Evolutionary conservation across 2,329 filamentous ascomycete genomes (phyloP).

Genomic region (Neofusicoccum umdonicola): DNA sequence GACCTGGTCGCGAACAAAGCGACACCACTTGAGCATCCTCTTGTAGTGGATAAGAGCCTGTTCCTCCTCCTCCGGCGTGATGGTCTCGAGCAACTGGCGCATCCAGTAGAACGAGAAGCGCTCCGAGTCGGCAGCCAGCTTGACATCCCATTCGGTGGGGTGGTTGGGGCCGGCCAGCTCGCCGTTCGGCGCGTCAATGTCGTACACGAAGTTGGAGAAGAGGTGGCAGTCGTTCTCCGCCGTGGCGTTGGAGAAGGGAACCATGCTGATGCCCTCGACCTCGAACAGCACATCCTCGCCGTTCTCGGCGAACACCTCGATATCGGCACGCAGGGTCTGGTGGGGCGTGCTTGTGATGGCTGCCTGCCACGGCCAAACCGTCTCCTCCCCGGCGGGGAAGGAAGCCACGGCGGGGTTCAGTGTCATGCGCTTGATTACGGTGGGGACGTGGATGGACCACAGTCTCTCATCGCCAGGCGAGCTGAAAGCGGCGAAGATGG

Average conservation of each 20-base stretch:
- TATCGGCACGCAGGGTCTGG: background rate
- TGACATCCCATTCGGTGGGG: background rate
- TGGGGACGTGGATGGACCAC: constrained; percentile 24
- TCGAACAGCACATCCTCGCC: background rate
- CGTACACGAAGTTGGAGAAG: background rate
- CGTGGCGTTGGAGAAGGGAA: too few species aligned
- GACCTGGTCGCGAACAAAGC: background rate
- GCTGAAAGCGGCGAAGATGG: constrained; percentile 27
- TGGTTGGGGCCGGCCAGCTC: background rate
- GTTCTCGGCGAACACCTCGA: background rate
- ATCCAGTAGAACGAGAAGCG: too few species aligned
- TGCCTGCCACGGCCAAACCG: background rate
- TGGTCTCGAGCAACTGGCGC: too few species aligned
- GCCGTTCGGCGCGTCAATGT: background rate
- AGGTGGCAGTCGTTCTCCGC: background rate
- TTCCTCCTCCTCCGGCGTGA: background rate
- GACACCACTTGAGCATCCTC: background rate
- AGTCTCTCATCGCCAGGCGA: constrained; percentile 31
- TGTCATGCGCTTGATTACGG: constrained; percentile 22
- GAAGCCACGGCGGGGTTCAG: background rate
- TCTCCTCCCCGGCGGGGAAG: background rate
- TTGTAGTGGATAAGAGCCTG: background rate
- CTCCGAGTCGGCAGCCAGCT: background rate
- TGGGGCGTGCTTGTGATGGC: background rate
- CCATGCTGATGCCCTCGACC: background rate